Percentiles rank a stretch among this genome's conserved stretches.
phyloP scores from a whole-genome alignment of 176 grass and related monocot species.

The Phragmites australis region DNA sequence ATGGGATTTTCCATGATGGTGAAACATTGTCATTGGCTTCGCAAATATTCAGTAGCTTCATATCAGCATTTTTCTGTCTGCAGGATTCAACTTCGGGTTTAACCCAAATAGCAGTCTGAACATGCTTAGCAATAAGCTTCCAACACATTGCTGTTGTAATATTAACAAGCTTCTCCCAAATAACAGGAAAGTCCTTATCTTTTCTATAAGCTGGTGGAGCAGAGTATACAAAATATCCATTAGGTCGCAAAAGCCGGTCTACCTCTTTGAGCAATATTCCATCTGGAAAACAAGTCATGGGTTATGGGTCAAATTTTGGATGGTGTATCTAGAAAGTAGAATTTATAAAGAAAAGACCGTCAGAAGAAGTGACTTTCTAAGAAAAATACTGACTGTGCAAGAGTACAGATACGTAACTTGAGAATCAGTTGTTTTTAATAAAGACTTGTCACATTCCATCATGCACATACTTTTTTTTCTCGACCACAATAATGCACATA shows the following conservation, averaged over 20 bases:
- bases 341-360: constrained; percentile 22
- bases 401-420: not conserved
- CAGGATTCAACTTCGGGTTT: constrained; percentile 79
- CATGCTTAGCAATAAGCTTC: constrained; percentile 80
- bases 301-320: not conserved
- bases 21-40: constrained; percentile 47
- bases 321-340: not conserved
- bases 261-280: constrained; percentile 98
- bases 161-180: constrained; percentile 87
- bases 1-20: constrained; percentile 69
- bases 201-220: constrained; percentile 97
- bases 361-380: constrained; percentile 6
- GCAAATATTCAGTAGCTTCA: constrained; percentile 68
- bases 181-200: constrained; percentile 82
- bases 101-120: constrained; percentile 97
- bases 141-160: constrained; percentile 92
- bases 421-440: constrained; percentile 2
- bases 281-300: constrained; percentile 52
- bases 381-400: constrained; percentile 1
- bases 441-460: not conserved
- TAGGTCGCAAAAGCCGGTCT: constrained; percentile 77
- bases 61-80: constrained; percentile 63
- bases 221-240: constrained; percentile 97
- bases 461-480: not conserved
- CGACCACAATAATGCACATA: no score